Evolutionary conservation across 2,329 filamentous ascomycete genomes (phyloP).

Genomic region (Aureobasidium sp.): DNA sequence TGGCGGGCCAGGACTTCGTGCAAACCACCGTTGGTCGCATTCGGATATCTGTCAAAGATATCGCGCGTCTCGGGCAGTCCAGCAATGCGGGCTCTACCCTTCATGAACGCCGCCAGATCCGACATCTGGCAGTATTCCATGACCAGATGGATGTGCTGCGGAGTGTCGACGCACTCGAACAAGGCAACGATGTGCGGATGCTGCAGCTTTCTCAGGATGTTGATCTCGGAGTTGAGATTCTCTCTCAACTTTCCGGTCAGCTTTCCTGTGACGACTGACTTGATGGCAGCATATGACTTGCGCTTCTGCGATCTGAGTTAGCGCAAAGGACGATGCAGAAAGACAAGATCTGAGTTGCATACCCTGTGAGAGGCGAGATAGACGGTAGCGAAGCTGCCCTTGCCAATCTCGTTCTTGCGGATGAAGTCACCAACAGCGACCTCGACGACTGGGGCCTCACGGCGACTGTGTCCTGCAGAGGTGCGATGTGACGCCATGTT

Average conservation of each 20-base stretch:
- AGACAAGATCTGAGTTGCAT: constrained; percentile 1
- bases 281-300: constrained; percentile 82
- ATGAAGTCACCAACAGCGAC: constrained; percentile 63
- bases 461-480: neutral
- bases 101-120: constrained; percentile 91
- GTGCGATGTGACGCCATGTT: constrained; percentile 9
- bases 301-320: constrained; percentile 45
- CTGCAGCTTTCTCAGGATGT: constrained; percentile 85
- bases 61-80: constrained; percentile 75
- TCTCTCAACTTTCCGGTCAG: constrained; percentile 94
- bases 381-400: constrained; percentile 95
- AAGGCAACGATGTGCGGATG: constrained; percentile 96
- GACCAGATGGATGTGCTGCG: constrained; percentile 84
- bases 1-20: constrained; percentile 95
- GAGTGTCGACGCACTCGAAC: constrained; percentile 84
- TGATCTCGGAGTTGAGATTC: constrained; percentile 89
- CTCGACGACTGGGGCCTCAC: constrained; percentile 17
- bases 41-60: constrained; percentile 90
- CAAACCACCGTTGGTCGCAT: constrained; percentile 70
- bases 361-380: constrained; percentile 44
- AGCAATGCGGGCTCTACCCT: constrained; percentile 73
- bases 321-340: neutral
- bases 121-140: constrained; percentile 99
- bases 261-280: constrained; percentile 84
- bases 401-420: constrained; percentile 83